A percentile compares a stretch with the other conserved stretches of the same genome.
These are phyloP conservation scores for Tylopilus sp. DNA, from an alignment of 768 basidiomycete species.

Conservation along the genomic window DNA sequence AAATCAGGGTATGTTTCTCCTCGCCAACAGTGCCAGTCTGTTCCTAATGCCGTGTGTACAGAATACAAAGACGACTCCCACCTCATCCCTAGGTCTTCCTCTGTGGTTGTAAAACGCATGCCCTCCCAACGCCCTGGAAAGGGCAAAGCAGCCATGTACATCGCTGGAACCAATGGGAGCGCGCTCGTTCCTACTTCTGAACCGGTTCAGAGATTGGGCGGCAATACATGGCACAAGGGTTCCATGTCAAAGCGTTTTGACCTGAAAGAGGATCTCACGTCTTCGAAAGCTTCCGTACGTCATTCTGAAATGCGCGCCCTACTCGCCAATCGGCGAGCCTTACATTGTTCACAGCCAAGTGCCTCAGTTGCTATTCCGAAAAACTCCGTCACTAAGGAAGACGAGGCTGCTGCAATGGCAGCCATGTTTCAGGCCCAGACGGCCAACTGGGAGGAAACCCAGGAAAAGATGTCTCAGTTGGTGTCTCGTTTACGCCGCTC, in stretches of 20 bases:
- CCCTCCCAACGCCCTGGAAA: conserved; percentile 80
- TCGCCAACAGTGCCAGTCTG: neutral
- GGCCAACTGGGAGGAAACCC: conserved; percentile 96
- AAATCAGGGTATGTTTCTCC: conserved; percentile 69
- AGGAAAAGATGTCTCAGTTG: conserved; percentile 99
- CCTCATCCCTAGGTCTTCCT: conserved; percentile 92
- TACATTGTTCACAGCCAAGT: conserved; percentile 34
- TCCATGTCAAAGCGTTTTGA: conserved; percentile 91
- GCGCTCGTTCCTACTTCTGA: conserved; percentile 48
- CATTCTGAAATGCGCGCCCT: conserved; percentile 22
- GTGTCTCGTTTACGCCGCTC: conserved; percentile 60
- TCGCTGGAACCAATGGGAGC: conserved; percentile 44
- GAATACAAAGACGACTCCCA: conserved; percentile 91
- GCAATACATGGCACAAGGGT: conserved; percentile 59
- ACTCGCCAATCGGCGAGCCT: conserved; percentile 25
- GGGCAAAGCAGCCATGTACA: conserved; percentile 78
- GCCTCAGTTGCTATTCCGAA: conserved; percentile 35
- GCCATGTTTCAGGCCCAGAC: conserved; percentile 96
- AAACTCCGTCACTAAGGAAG: conserved; percentile 51
- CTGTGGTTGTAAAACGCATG: conserved; percentile 88
- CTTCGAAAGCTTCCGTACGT: conserved; percentile 32
- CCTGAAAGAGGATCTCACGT: conserved; percentile 59
- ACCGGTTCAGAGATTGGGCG: conserved; percentile 37
- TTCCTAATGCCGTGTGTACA: conserved; percentile 30
- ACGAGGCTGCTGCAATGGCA: conserved; percentile 94